Percentiles rank a stretch among this genome's conserved stretches.
Conservation (phyloP, 805 yeast species). For the Pichia ethanolica region DNA sequence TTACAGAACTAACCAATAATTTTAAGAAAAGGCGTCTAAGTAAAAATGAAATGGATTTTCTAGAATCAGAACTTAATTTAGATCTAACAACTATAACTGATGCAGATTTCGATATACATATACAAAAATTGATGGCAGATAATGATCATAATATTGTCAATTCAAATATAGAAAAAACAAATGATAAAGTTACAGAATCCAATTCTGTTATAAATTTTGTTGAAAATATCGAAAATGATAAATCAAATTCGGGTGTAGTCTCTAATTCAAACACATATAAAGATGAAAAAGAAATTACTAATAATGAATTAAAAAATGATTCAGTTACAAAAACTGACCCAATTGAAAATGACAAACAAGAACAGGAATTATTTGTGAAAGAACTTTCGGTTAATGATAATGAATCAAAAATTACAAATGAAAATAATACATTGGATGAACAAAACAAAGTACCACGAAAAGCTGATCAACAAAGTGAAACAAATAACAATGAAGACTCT, state of each 20-base stretch:
- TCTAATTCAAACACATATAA: too few species aligned
- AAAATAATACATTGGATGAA: too few species aligned
- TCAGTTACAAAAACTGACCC: too few species aligned
- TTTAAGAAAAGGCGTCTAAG: conserved; percentile 9
- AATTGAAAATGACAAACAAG: background rate
- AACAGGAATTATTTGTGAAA: too few species aligned
- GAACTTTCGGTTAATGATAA: too few species aligned
- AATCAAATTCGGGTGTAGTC: too few species aligned
- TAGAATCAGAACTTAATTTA: conserved; percentile 20
- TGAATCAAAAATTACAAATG: too few species aligned
- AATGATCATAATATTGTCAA: background rate
- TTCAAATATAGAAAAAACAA: background rate
- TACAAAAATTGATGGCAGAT: conserved; percentile 22
- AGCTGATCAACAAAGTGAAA: background rate
- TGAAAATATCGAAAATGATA: too few species aligned
- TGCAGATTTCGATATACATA: conserved; percentile 24
- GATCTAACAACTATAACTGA: conserved; percentile 22
- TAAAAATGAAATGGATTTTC: conserved; percentile 17
- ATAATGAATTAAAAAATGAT: too few species aligned
- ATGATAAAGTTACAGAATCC: too few species aligned
- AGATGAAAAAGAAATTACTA: too few species aligned
- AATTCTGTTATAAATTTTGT: too few species aligned
- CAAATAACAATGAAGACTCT: background rate
- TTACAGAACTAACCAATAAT: conserved; percentile 5
- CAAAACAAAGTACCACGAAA: background rate